Percentiles rank a stretch among this genome's conserved stretches.
Conservation (phyloP, 169 alveolate species). For the Plasmodium gallinaceum region DNA sequence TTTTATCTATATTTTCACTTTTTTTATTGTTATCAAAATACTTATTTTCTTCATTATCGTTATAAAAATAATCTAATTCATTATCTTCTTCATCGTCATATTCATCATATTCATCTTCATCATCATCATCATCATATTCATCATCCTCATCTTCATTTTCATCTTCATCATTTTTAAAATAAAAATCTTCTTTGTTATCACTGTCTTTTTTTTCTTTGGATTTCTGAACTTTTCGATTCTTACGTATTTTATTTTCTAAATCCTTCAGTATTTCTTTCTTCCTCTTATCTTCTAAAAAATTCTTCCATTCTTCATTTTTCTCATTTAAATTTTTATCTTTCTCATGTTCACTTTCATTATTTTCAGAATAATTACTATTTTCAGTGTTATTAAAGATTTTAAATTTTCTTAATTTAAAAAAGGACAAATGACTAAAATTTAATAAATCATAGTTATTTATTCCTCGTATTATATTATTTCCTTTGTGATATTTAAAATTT, state of each 20-base stretch:
- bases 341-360: background rate
- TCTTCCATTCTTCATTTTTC: slow-evolving; percentile 44
- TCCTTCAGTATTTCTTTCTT: slow-evolving; percentile 64
- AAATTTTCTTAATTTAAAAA: slow-evolving; percentile 21
- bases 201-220: background rate
- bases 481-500: slow-evolving; percentile 18
- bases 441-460: background rate
- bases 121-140: background rate
- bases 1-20: slow-evolving; percentile 4
- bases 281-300: slow-evolving; percentile 31
- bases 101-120: slow-evolving; percentile 5
- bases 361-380: background rate
- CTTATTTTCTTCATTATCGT: slow-evolving; percentile 1
- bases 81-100: background rate
- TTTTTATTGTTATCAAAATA: background rate
- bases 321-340: slow-evolving; percentile 1
- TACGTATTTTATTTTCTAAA: slow-evolving; percentile 16
- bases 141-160: background rate
- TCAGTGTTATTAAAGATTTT: slow-evolving; percentile 1
- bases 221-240: background rate
- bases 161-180: slow-evolving; percentile 4
- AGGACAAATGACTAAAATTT: background rate
- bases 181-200: background rate
- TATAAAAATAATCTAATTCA: slow-evolving; percentile 1
- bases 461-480: background rate